These are phyloP conservation scores for Leccinum subrobustum DNA, from an alignment of 1,284 basidiomycete species.

Conservation along the genomic window DNA sequence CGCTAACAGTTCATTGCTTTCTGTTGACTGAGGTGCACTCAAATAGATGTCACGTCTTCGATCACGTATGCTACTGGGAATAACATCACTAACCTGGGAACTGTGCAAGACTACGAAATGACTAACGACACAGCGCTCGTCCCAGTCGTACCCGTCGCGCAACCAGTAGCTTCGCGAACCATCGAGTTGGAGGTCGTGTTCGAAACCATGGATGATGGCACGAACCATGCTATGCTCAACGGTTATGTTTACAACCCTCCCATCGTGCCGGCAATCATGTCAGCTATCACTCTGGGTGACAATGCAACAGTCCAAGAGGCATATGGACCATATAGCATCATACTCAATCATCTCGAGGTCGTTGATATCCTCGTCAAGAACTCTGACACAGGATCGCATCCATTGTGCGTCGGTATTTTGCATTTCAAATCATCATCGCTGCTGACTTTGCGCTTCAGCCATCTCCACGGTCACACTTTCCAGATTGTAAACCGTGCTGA, in stretches of 20 bases:
- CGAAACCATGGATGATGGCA: constrained; percentile 76
- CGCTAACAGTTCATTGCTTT: neutral
- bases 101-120: constrained; percentile 52
- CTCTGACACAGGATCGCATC: constrained; percentile 73
- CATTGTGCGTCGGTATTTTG: constrained; percentile 59
- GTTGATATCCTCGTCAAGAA: constrained; percentile 84
- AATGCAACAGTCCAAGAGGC: constrained; percentile 68
- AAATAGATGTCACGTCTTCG: constrained; percentile 72
- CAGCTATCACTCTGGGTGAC: constrained; percentile 70
- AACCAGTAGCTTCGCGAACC: constrained; percentile 44
- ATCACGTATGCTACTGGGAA: constrained; percentile 62
- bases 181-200: constrained; percentile 60
- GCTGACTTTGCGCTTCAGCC: constrained; percentile 43
- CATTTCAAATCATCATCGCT: neutral
- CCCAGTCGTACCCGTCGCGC: constrained; percentile 48
- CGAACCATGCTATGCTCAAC: constrained; percentile 76
- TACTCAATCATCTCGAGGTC: constrained; percentile 74
- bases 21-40: neutral
- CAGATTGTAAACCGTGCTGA: constrained; percentile 72
- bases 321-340: constrained; percentile 79
- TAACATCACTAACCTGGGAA: constrained; percentile 47
- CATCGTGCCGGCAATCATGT: constrained; percentile 72
- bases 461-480: constrained; percentile 81
- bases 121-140: constrained; percentile 64
- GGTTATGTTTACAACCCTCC: constrained; percentile 69